These are phyloP conservation scores for Trichoderma guizhouense DNA, from an alignment of 2,329 filamentous ascomycete genomes.

Conservation along the genomic window DNA sequence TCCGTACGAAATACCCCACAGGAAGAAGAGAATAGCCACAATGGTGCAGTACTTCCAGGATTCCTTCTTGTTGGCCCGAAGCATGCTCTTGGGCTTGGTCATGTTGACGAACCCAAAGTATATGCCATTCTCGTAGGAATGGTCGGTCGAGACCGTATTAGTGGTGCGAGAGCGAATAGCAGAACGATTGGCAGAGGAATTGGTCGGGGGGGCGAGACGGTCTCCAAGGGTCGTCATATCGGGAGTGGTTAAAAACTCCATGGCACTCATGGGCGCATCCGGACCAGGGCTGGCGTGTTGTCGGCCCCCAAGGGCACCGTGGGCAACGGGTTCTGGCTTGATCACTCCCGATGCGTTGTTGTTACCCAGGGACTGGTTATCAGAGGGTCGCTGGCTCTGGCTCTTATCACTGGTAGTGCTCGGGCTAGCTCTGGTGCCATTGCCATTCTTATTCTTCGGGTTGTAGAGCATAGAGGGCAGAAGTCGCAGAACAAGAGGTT, in stretches of 20 bases:
- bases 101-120: slow-evolving; percentile 80
- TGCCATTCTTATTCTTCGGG: slow-evolving; percentile 43
- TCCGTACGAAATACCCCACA: slow-evolving; percentile 91
- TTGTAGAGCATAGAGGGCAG: slow-evolving; percentile 56
- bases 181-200: background rate
- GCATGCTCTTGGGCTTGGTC: slow-evolving; percentile 65
- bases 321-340: slow-evolving; percentile 26
- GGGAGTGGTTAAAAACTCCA: slow-evolving; percentile 49
- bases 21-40: slow-evolving; percentile 77
- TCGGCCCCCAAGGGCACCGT: background rate
- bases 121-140: slow-evolving; percentile 42
- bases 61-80: slow-evolving; percentile 59
- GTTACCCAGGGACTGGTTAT: slow-evolving; percentile 27
- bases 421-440: slow-evolving; percentile 25
- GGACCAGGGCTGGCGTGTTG: background rate
- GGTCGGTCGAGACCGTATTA: slow-evolving; percentile 36
- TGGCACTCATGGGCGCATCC: slow-evolving; percentile 26
- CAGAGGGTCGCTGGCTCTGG: slow-evolving; percentile 31
- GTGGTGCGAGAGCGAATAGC: slow-evolving; percentile 27
- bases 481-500: slow-evolving; percentile 71
- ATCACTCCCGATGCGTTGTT: slow-evolving; percentile 22
- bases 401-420: slow-evolving; percentile 29
- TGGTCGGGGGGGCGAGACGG: background rate
- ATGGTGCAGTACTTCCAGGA: slow-evolving; percentile 69
- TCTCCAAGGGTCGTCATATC: slow-evolving; percentile 25